Conservation (phyloP, 768 basidiomycete species). For the Solioccasus polychromus region DNA sequence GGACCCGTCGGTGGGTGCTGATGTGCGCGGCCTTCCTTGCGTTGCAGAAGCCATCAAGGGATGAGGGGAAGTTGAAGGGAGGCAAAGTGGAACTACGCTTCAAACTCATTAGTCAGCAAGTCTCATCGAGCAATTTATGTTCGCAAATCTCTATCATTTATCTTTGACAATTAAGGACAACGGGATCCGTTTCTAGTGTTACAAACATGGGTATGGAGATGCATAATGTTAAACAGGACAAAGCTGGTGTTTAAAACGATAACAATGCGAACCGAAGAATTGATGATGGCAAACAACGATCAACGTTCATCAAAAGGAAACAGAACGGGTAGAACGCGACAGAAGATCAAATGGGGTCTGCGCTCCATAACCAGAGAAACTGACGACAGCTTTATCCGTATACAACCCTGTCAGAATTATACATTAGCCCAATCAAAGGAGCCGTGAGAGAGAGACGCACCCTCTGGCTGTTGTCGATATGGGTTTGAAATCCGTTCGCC, state of each 20-base stretch:
- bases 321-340: background rate
- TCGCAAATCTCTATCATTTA: slow-evolving; percentile 13
- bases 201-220: slow-evolving; percentile 25
- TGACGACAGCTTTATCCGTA: slow-evolving; percentile 36
- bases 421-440: slow-evolving; percentile 4
- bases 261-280: slow-evolving; percentile 22
- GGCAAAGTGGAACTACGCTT: too few relatives aligned
- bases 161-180: slow-evolving; percentile 20
- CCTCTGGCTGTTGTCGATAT: slow-evolving; percentile 74
- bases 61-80: background rate
- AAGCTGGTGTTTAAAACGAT: slow-evolving; percentile 20
- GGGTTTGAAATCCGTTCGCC: slow-evolving; percentile 78
- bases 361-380: slow-evolving; percentile 1
- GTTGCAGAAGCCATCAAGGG: slow-evolving; percentile 20
- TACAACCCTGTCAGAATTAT: slow-evolving; percentile 32
- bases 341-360: slow-evolving; percentile 11
- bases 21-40: slow-evolving; percentile 34
- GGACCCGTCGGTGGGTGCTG: slow-evolving; percentile 50
- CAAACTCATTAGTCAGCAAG: slow-evolving; percentile 25
- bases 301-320: slow-evolving; percentile 20
- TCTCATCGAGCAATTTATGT: background rate
- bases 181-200: slow-evolving; percentile 17
- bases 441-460: slow-evolving; percentile 42
- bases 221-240: slow-evolving; percentile 25
- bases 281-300: slow-evolving; percentile 29